phyloP scores from a whole-genome alignment of 192 early-diverging fungal species.

The Coemansia sp. region DNA sequence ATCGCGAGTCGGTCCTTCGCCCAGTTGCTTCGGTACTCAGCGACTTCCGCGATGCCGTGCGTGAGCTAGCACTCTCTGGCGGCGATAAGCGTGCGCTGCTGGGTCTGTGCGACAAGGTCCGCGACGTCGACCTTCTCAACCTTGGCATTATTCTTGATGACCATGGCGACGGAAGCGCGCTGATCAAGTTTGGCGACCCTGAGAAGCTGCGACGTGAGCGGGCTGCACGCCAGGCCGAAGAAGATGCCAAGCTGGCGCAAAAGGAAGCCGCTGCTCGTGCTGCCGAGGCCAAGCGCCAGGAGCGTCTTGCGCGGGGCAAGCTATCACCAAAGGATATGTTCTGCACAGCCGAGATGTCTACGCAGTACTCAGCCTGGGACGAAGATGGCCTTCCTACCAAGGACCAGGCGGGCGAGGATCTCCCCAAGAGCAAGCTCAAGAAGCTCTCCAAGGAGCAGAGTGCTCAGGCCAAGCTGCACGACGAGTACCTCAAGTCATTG shows the following conservation, averaged over 20 bases:
- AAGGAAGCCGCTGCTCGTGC: constrained; percentile 65
- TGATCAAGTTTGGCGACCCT: constrained; percentile 88
- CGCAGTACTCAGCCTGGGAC: constrained; percentile 77
- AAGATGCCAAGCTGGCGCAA: constrained; percentile 63
- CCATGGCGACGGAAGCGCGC: constrained; percentile 90
- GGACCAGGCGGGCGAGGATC: constrained; percentile 78
- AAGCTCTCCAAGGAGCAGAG: constrained; percentile 88
- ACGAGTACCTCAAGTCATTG: constrained; percentile 68
- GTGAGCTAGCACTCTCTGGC: constrained; percentile 66
- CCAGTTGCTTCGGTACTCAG: constrained; percentile 83
- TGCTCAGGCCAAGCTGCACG: constrained; percentile 86
- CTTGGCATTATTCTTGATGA: constrained; percentile 94
- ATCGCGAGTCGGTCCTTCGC: constrained; percentile 66
- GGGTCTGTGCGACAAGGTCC: constrained; percentile 80
- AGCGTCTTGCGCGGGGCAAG: constrained; percentile 78
- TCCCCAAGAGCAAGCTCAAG: constrained; percentile 84
- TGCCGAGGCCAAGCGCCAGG: constrained; percentile 67
- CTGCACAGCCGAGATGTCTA: constrained; percentile 59
- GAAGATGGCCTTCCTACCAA: constrained; percentile 86
- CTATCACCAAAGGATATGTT: constrained; percentile 83
- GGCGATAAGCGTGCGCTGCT: constrained; percentile 66
- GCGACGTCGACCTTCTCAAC: constrained; percentile 85
- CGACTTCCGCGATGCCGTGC: constrained; percentile 87
- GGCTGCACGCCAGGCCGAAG: constrained; percentile 66
- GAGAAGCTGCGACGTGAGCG: constrained; percentile 68